Evolutionary conservation across 2,329 filamentous ascomycete genomes (phyloP).

Genomic region (Diaporthe eres): DNA sequence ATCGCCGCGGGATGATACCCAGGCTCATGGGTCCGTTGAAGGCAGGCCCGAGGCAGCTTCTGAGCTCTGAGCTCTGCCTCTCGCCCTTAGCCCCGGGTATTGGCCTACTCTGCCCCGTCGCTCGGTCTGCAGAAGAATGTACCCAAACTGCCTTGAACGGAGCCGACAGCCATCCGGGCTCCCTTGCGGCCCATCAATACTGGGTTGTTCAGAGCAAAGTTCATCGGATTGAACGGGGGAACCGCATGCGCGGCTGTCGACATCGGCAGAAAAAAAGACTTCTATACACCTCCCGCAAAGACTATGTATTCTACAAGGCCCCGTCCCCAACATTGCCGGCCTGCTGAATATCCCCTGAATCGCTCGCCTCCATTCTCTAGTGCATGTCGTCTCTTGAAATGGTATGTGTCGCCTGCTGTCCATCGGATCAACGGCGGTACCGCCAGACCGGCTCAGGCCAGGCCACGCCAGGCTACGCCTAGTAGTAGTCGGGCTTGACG

Average conservation of each 20-base stretch:
- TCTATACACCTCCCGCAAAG: constrained; percentile 46
- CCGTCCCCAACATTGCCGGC: constrained; percentile 16
- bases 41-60: background rate
- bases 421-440: background rate
- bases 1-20: background rate
- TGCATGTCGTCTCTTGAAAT: constrained; percentile 24
- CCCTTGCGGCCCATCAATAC: background rate
- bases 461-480: constrained; percentile 54
- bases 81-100: background rate
- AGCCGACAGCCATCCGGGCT: background rate
- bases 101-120: background rate
- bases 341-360: constrained; percentile 18
- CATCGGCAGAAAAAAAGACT: constrained; percentile 41
- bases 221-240: background rate
- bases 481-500: constrained; percentile 95
- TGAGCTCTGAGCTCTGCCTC: background rate
- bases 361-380: constrained; percentile 37
- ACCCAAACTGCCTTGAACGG: background rate
- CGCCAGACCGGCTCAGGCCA: constrained; percentile 38
- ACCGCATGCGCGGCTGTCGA: background rate
- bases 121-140: background rate
- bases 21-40: background rate
- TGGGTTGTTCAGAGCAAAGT: background rate
- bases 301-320: constrained; percentile 57
- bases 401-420: constrained; percentile 49